phyloP scores from a whole-genome alignment of 176 grass and related monocot genomes.

The Ananas comosus region DNA sequence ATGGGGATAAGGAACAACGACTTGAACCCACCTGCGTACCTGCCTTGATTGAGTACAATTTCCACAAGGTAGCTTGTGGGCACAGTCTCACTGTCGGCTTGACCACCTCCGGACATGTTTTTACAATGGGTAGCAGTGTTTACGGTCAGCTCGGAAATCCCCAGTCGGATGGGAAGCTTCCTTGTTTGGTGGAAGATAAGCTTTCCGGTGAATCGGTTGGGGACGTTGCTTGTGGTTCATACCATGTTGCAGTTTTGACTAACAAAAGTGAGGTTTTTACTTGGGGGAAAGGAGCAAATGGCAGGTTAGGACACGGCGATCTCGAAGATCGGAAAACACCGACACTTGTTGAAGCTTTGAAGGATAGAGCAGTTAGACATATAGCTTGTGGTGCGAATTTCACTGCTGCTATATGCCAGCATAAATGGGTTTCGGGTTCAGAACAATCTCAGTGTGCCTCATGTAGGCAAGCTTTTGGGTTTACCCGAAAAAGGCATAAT shows the following conservation, averaged over 20 bases:
- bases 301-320: constrained; percentile 91
- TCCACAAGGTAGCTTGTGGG: constrained; percentile 74
- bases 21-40: constrained; percentile 94
- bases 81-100: constrained; percentile 84
- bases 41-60: constrained; percentile 91
- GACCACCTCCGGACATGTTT: constrained; percentile 77
- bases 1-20: constrained; percentile 82
- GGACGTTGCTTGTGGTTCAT: constrained; percentile 91
- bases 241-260: constrained; percentile 90
- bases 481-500: constrained; percentile 88
- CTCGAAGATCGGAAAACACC: constrained; percentile 85
- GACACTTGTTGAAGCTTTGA: constrained; percentile 72
- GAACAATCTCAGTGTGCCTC: constrained; percentile 76
- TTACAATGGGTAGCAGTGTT: constrained; percentile 83
- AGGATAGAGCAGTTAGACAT: constrained; percentile 66
- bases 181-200: constrained; percentile 67
- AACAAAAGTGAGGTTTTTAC: constrained; percentile 78
- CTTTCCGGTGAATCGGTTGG: constrained; percentile 55
- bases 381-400: constrained; percentile 88
- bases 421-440: constrained; percentile 62
- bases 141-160: constrained; percentile 99
- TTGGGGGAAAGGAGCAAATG: constrained; percentile 98
- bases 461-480: constrained; percentile 85
- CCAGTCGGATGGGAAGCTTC: constrained; percentile 69
- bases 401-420: constrained; percentile 85